A percentile compares a stretch with the other conserved stretches of the same genome.
Evolutionary conservation across 768 basidiomycete genomes (phyloP).

Genomic region (Nidularia pulvinata): DNA sequence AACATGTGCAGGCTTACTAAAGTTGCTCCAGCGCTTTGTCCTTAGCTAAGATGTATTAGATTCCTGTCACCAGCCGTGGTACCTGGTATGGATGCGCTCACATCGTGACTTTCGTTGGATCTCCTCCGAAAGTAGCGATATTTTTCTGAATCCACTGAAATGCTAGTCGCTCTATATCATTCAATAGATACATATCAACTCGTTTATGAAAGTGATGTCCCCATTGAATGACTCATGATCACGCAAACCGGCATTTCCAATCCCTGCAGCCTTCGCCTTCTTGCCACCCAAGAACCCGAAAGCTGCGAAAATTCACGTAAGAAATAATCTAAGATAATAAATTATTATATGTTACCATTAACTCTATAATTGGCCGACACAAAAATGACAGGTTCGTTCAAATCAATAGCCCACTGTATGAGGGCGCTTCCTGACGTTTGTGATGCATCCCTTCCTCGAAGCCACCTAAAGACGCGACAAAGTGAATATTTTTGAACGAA

Average conservation of each 20-base stretch:
- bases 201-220: too few species aligned
- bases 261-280: constrained; percentile 33
- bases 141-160: constrained; percentile 55
- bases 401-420: constrained; percentile 23
- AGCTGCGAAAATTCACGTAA: constrained; percentile 9
- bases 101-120: constrained; percentile 41
- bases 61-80: not conserved
- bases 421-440: constrained; percentile 11
- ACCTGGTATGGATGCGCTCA: constrained; percentile 9
- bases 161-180: constrained; percentile 36
- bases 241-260: constrained; percentile 48
- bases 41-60: constrained; percentile 9
- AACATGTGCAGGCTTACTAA: constrained; percentile 12
- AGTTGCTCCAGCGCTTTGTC: constrained; percentile 16
- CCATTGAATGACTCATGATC: constrained; percentile 38
- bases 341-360: constrained; percentile 15
- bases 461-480: not conserved
- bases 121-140: constrained; percentile 52
- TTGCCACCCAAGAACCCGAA: constrained; percentile 40
- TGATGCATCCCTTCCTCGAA: not conserved
- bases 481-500: not conserved
- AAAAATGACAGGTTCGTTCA: constrained; percentile 28
- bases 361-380: constrained; percentile 39
- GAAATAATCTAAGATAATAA: not conserved
- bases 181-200: not conserved